Conservation (phyloP, 2,329 filamentous ascomycete genomes). For the Alternaria alternata region DNA sequence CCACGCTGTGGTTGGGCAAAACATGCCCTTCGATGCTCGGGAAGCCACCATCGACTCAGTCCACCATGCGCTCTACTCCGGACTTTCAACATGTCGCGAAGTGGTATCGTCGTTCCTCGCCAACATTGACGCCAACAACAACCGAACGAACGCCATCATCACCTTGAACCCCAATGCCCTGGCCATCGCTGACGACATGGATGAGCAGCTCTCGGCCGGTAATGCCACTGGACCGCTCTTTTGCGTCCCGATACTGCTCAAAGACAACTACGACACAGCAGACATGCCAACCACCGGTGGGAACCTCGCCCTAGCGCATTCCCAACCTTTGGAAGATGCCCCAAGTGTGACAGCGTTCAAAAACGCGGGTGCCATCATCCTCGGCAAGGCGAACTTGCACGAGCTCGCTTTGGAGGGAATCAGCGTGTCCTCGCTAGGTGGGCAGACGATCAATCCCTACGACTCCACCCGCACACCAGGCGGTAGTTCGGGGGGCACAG, state of each 20-base stretch:
- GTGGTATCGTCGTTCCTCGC: conserved; percentile 65
- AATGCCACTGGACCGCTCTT: conserved; percentile 64
- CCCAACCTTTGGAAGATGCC: conserved; percentile 59
- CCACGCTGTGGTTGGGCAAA: conserved; percentile 18
- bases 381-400: conserved; percentile 68
- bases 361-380: conserved; percentile 62
- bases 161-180: conserved; percentile 61
- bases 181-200: conserved; percentile 59
- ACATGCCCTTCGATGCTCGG: conserved; percentile 59
- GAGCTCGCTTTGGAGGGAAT: conserved; percentile 71
- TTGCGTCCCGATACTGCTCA: conserved; percentile 68
- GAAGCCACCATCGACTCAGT: conserved; percentile 67
- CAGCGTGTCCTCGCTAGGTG: conserved; percentile 68
- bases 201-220: conserved; percentile 56
- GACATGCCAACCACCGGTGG: conserved; percentile 67
- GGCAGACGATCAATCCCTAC: conserved; percentile 73
- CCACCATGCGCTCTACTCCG: conserved; percentile 63
- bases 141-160: conserved; percentile 65
- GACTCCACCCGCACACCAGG: conserved; percentile 70
- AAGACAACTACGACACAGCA: conserved; percentile 69
- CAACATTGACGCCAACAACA: conserved; percentile 66
- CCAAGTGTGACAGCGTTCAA: conserved; percentile 60
- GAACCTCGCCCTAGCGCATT: conserved; percentile 59
- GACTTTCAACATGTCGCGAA: conserved; percentile 62
- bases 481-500: conserved; percentile 70